Base-by-base conservation (phyloP, 2,329 filamentous ascomycete species). In the Colletotrichum navitas region DNA sequence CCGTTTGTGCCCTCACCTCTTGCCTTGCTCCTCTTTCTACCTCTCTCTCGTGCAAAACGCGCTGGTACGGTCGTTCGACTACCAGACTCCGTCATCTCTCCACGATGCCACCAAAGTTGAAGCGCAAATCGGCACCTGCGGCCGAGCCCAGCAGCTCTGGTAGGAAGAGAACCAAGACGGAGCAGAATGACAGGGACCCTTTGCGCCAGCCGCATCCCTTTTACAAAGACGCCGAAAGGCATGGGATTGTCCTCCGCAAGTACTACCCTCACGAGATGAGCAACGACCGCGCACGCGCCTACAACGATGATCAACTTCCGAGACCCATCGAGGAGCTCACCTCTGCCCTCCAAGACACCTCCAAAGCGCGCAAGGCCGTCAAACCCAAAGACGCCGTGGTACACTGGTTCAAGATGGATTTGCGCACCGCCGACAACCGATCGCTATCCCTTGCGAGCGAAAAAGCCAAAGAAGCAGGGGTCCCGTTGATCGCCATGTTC, bases 341-440 rank as follows among this genome's bases (percentile, higher is more conserved):
- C 7, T 79, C 83, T 0, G 90, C 91, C 0, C 84, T 94, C 6
- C 79, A 85, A 32, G 87, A 90, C 2, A 96, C 94, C 0, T 81
- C 85, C 2, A 76, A 81, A 0, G 79, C 81, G 45, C 86, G 93
- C 11, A 83, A 85, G 36, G 80, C 82, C 1, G 85, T 92, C 16
- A 73, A 82, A 1, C 82, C 86, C 0, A 88, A 88, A 39, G 83
- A 88, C 34, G 89, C 91, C 0, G 91, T 97, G 0, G 88, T 97
- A 0, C 93, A 97, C 81, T 97, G 94, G 94, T 97, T 95, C 84
- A 97, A 96, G 81, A 90, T 89, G 77, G 95, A 97, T 79, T 81
- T 97, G 62, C 88, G 94, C 3, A 85, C 88, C 1, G 80, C 82
- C 0, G 95, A 98, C 79, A 97, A 97, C 79, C 91, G 88, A 11